A percentile compares a stretch with the other conserved stretches of the same genome.
Evolutionary conservation across 2,329 filamentous ascomycete species (phyloP).

Genomic region (Diaporthe citriasiana): DNA sequence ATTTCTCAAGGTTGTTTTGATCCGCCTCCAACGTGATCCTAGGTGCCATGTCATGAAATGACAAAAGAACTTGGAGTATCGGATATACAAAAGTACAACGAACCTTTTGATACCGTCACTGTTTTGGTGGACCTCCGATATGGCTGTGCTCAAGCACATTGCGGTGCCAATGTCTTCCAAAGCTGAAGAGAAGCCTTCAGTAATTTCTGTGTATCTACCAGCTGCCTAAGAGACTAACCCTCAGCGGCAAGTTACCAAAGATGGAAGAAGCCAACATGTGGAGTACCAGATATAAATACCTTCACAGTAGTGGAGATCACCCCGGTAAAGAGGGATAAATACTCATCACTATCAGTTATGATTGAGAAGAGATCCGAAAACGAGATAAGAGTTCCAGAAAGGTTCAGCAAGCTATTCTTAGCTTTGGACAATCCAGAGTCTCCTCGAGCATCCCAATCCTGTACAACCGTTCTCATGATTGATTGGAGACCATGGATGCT

Average conservation of each 20-base stretch:
- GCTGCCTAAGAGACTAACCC: neutral
- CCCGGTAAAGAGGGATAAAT: neutral
- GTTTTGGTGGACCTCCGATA: neutral
- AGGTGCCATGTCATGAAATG: constrained; percentile 3
- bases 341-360: neutral
- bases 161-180: neutral
- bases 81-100: neutral
- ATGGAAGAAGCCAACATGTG: neutral
- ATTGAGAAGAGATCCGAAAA: neutral
- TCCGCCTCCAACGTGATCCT: neutral
- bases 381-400: neutral
- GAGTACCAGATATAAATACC: neutral
- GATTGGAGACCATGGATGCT: too few species aligned
- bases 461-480: too few species aligned
- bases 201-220: neutral
- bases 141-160: constrained; percentile 6
- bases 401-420: too few species aligned
- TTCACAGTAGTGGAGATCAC: neutral
- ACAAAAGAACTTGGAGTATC: neutral
- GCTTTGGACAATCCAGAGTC: too few species aligned
- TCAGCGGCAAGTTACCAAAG: neutral
- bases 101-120: neutral
- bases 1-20: neutral
- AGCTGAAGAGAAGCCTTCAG: neutral
- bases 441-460: too few species aligned